These are phyloP conservation scores for Papiliotrema nemorosa DNA, from an alignment of 1,284 basidiomycete genomes.

Conservation along the genomic window DNA sequence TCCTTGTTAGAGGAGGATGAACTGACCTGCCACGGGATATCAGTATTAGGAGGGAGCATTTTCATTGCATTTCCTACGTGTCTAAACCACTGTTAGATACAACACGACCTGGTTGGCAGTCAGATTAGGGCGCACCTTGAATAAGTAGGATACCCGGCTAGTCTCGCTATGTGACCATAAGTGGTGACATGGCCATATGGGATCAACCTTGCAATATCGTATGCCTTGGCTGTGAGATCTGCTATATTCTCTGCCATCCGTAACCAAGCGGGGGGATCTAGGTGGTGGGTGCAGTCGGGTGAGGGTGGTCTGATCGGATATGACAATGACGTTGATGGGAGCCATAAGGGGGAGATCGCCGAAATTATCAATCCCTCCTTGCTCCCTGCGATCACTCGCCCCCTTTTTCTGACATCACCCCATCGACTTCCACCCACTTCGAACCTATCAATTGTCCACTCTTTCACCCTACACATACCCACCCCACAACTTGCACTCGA, in stretches of 20 bases:
- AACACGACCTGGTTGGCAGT: too few relatives aligned
- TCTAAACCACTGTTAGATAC: too few relatives aligned
- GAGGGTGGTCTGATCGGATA: background rate
- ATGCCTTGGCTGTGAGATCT: slow-evolving; percentile 41
- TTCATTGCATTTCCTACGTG: slow-evolving; percentile 67
- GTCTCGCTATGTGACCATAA: slow-evolving; percentile 69
- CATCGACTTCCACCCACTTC: too few relatives aligned
- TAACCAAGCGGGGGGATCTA: background rate
- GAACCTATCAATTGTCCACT: background rate
- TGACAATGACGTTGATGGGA: background rate
- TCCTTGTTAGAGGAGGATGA: slow-evolving; percentile 17
- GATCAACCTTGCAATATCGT: slow-evolving; percentile 41
- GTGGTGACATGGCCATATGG: slow-evolving; percentile 40
- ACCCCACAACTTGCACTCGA: background rate
- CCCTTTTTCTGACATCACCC: too few relatives aligned
- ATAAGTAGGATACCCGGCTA: slow-evolving; percentile 76
- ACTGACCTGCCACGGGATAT: slow-evolving; percentile 55
- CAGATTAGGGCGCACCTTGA: slow-evolving; percentile 51
- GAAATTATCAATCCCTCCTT: too few relatives aligned
- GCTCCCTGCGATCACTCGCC: too few relatives aligned
- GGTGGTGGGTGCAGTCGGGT: background rate
- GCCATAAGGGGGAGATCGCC: too few relatives aligned
- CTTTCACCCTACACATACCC: background rate
- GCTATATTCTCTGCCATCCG: slow-evolving; percentile 34
- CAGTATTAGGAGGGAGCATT: slow-evolving; percentile 23